Evolutionary conservation across 345 rosid species (phyloP).

Genomic region (Arabis hirsuta): DNA sequence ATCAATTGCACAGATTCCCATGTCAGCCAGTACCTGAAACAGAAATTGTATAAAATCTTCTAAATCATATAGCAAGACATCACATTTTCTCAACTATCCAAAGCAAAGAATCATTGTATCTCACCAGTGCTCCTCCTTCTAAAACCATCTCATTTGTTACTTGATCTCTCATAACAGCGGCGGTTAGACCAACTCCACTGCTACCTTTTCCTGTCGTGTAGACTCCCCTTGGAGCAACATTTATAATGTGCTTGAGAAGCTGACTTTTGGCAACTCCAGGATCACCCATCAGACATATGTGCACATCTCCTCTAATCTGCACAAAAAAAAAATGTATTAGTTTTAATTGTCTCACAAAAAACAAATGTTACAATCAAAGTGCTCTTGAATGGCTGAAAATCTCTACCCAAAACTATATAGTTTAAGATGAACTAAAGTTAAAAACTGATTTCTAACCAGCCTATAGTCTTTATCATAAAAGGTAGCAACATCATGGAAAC

Average conservation of each 20-base stretch:
- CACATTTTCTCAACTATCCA: not conserved
- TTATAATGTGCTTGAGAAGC: slow-evolving; percentile 97
- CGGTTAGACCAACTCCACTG: slow-evolving; percentile 99
- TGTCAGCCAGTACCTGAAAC: slow-evolving; percentile 93
- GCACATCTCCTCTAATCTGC: slow-evolving; percentile 97
- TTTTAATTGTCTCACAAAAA: slow-evolving; percentile 6
- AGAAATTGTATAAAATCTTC: slow-evolving; percentile 22
- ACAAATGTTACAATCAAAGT: slow-evolving; percentile 4
- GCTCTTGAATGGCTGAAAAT: slow-evolving; percentile 4
- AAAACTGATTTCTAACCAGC: slow-evolving; percentile 4
- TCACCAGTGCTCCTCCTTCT: slow-evolving; percentile 99
- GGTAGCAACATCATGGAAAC: slow-evolving; percentile 9
- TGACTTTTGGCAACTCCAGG: slow-evolving; percentile 99
- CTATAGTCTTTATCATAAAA: not conserved
- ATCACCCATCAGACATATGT: slow-evolving; percentile 98
- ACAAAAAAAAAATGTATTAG: too few species aligned
- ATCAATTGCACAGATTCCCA: slow-evolving; percentile 99
- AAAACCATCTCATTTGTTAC: slow-evolving; percentile 97
- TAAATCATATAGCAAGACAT: slow-evolving; percentile 21
- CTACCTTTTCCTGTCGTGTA: slow-evolving; percentile 98
- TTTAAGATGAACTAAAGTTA: slow-evolving; percentile 7
- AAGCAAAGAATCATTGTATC: slow-evolving; percentile 31
- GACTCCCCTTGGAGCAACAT: slow-evolving; percentile 92
- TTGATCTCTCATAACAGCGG: slow-evolving; percentile 96
- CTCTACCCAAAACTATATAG: slow-evolving; percentile 2